Base-by-base conservation (phyloP, 371 early-diverging fungal genomes). In the Entomophthora muscae region DNA sequence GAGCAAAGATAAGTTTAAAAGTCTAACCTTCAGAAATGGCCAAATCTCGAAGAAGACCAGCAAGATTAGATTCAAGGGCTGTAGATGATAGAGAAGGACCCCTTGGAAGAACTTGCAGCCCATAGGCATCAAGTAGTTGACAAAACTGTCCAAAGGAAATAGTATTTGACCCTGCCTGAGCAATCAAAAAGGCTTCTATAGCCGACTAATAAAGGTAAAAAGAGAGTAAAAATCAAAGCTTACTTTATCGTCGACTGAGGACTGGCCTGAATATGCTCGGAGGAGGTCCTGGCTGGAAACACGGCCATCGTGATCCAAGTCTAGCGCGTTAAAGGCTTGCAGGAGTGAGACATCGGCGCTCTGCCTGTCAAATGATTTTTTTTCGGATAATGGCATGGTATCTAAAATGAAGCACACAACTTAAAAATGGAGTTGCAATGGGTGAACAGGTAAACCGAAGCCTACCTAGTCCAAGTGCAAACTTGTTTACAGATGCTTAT, bases 11-110 rank as follows among this genome's bases (percentile, higher is more conserved):
- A 61, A 33, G 22, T 23, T 24, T 61, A 12, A 33, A 61, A 61
- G 31, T 33, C 24, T 22, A 61, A 22, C 42, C 23, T 17, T 61
- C 61, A n/a, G 31, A 22, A n/a, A 61, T 32, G 17, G 61, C 61
- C 7, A 61, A n/a, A 33, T 61, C 61, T 32, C 61, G 31, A 22
- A 61, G 26, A 32, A 61, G 42, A 32, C 61, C 61, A 51, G 61
- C 61, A 17, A 61, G 2, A 61, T 61, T 61, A 24, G 61, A 23
- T 33, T 61, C 61, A 12, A 61, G 30, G 56, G 28, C 3, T 3
- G 61, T 26, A 30, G 31, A 61, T 5, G 12, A 22, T 12, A 17
- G 10, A 61, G 13, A 7, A 29, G 42, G 22, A 24, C 61, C 31
- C n/a, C 42, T 32, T 32, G 32, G 42, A 33, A 30, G 23, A 26